phyloP scores from a whole-genome alignment of 805 yeast genomes.

The Kuraishia cidri region DNA sequence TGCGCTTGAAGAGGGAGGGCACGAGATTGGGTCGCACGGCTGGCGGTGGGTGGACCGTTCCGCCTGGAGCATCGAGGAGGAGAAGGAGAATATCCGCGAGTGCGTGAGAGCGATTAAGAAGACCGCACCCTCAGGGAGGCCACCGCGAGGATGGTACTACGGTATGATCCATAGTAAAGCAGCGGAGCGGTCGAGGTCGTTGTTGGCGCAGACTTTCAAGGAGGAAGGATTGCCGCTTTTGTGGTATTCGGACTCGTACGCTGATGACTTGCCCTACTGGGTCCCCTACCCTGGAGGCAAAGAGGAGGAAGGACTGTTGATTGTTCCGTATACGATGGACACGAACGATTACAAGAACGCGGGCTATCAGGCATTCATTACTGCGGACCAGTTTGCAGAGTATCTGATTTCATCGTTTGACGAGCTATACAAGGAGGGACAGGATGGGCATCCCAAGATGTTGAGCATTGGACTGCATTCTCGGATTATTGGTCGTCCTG shows the following conservation, averaged over 20 bases:
- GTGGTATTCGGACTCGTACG: conserved; percentile 25
- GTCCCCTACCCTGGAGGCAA: conserved; percentile 11
- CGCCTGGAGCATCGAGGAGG: conserved; percentile 18
- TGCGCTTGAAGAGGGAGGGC: conserved; percentile 24
- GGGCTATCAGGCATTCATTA: conserved; percentile 12
- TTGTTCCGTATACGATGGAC: conserved; percentile 18
- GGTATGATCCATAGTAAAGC: conserved; percentile 22
- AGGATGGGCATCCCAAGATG: conserved; percentile 14
- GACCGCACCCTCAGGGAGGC: conserved; percentile 15
- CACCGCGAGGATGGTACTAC: conserved; percentile 26
- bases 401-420: conserved; percentile 25
- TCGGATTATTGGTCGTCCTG: conserved; percentile 25
- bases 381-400: conserved; percentile 15
- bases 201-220: conserved; percentile 8
- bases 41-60: conserved; percentile 26
- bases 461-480: conserved; percentile 26
- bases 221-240: conserved; percentile 20
- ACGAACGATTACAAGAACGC: conserved; percentile 16
- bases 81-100: conserved; percentile 18
- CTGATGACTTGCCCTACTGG: conserved; percentile 28
- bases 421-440: conserved; percentile 23
- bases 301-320: conserved; percentile 12
- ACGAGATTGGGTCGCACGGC: conserved; percentile 28
- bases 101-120: conserved; percentile 18
- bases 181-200: conserved; percentile 12